Evolutionary conservation across 352 stramenopile species (phyloP).

Genomic region (Phytopythium boreale): DNA sequence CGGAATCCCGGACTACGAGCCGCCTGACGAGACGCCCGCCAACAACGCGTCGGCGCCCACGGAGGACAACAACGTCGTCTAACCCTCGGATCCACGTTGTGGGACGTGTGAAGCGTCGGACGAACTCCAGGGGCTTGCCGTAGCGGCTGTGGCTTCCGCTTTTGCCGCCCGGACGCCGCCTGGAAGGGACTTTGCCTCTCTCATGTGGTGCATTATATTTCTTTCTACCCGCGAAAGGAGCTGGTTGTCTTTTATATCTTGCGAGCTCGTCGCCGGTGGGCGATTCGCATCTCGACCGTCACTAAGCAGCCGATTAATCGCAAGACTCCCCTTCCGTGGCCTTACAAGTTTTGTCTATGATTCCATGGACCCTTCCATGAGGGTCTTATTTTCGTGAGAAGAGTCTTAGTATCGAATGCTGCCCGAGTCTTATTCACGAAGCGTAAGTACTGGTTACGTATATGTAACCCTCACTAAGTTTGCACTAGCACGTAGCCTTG

Average conservation of each 20-base stretch:
- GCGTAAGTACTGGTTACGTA: no score
- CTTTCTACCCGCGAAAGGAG: slow-evolving; percentile 3
- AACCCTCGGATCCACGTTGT: slow-evolving; percentile 5
- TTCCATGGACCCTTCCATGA: no score
- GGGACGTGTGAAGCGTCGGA: neutral
- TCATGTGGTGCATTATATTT: slow-evolving; percentile 7
- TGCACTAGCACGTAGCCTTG: neutral
- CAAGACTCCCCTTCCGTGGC: neutral
- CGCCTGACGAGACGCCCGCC: slow-evolving; percentile 47
- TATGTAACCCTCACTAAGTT: neutral
- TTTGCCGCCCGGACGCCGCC: neutral
- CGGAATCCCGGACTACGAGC: slow-evolving; percentile 79
- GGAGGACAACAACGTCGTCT: slow-evolving; percentile 37
- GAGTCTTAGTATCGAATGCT: no score
- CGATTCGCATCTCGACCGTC: neutral
- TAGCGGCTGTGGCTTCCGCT: neutral
- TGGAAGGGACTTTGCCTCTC: neutral
- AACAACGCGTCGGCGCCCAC: slow-evolving; percentile 19
- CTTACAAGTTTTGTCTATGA: no score
- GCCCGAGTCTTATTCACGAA: no score
- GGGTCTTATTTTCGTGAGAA: no score
- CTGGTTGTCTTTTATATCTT: neutral
- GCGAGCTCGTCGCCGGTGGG: neutral
- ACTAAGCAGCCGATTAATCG: neutral
- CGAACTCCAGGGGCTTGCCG: neutral